These are phyloP conservation scores for Terfezia boudieri DNA, from an alignment of 495 filamentous ascomycete genomes.

Conservation along the genomic window DNA sequence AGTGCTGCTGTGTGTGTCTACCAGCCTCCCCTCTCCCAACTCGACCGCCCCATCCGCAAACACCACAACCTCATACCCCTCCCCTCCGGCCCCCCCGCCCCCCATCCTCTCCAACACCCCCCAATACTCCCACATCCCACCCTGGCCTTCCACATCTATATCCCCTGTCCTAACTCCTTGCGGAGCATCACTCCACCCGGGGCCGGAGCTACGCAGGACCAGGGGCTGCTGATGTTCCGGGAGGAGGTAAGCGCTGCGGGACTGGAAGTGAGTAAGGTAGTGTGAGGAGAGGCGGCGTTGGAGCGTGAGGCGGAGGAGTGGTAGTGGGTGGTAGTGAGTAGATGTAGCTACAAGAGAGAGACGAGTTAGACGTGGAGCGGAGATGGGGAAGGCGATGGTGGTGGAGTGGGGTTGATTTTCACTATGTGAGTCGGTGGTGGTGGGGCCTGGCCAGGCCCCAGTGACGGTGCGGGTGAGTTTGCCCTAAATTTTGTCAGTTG, in stretches of 20 bases:
- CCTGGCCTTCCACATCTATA: conserved; percentile 40
- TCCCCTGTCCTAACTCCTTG: conserved; percentile 48
- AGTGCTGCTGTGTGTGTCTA: too few species aligned
- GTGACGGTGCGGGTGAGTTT: conserved; percentile 7
- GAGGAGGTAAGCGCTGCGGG: too few species aligned
- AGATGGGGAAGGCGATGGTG: neutral
- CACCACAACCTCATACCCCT: conserved; percentile 41
- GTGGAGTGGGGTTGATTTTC: conserved; percentile 1
- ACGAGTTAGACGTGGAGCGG: neutral
- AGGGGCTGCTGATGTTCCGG: conserved; percentile 20
- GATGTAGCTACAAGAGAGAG: neutral
- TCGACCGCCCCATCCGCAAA: conserved; percentile 43
- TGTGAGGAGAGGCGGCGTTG: conserved; percentile 34
- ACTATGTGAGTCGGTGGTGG: conserved; percentile 3
- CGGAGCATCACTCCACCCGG: conserved; percentile 44
- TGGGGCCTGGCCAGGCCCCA: conserved; percentile 9
- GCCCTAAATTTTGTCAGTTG: conserved; percentile 25
- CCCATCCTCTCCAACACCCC: conserved; percentile 59
- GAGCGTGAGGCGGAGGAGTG: conserved; percentile 21
- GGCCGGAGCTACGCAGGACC: conserved; percentile 33
- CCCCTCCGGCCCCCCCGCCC: conserved; percentile 19
- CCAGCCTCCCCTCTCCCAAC: conserved; percentile 25
- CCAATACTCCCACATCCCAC: conserved; percentile 30
- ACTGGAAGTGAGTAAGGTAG: too few species aligned
- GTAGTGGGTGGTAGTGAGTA: conserved; percentile 10